Evolutionary conservation across 2,329 filamentous ascomycete genomes (phyloP).

Genomic region (Sordariomycetes sp.): DNA sequence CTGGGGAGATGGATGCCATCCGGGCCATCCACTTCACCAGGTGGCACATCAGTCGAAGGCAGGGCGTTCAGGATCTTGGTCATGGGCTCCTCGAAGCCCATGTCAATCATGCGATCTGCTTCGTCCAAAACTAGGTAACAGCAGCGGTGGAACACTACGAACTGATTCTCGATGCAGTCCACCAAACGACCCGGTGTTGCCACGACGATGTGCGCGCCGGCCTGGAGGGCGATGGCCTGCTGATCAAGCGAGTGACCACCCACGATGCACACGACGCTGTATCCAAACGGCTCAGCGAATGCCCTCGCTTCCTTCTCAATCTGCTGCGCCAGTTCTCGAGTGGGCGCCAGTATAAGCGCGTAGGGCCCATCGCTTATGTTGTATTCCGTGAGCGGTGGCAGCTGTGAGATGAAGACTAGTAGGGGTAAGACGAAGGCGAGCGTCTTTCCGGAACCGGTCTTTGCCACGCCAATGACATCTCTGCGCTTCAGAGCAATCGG

Average conservation of each 20-base stretch:
- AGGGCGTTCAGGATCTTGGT: conserved; percentile 95
- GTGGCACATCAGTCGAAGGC: conserved; percentile 87
- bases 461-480: conserved; percentile 95
- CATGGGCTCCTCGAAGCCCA: conserved; percentile 93
- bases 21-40: conserved; percentile 84
- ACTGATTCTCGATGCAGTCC: conserved; percentile 87
- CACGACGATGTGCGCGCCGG: conserved; percentile 94
- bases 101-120: conserved; percentile 97
- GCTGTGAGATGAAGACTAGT: conserved; percentile 84
- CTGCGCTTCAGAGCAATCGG: conserved; percentile 85
- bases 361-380: conserved; percentile 95
- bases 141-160: conserved; percentile 88
- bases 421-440: conserved; percentile 87
- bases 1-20: conserved; percentile 73
- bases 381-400: conserved; percentile 70
- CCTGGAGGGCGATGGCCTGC: conserved; percentile 77
- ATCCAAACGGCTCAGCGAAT: conserved; percentile 81
- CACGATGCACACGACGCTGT: conserved; percentile 93
- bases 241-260: conserved; percentile 93
- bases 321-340: conserved; percentile 92
- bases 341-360: conserved; percentile 91
- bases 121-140: conserved; percentile 99
- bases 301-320: conserved; percentile 91
- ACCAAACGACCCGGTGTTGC: conserved; percentile 96
- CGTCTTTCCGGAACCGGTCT: conserved; percentile 97